A percentile compares a stretch with the other conserved stretches of the same genome.
Conservation (phyloP, 805 yeast species). For the Saturnispora quitensis region DNA sequence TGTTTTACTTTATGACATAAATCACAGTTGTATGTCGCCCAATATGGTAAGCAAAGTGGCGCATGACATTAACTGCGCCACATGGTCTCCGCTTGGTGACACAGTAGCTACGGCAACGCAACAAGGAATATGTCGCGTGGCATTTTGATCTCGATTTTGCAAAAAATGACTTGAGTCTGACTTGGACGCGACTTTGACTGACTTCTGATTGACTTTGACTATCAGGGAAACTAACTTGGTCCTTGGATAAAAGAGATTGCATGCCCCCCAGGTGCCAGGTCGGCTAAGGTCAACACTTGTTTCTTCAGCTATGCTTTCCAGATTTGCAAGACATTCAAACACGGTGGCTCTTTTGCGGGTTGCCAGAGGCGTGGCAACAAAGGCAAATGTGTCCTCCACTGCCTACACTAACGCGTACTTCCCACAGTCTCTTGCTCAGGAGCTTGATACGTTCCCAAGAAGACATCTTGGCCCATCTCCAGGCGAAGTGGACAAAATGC, state of each 20-base stretch:
- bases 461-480: constrained; percentile 86
- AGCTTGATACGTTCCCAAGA: constrained; percentile 74
- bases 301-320: constrained; percentile 4
- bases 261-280: neutral
- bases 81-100: constrained; percentile 5
- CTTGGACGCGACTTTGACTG: neutral
- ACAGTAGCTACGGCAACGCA: constrained; percentile 3
- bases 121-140: constrained; percentile 5
- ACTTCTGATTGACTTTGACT: neutral
- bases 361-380: constrained; percentile 13
- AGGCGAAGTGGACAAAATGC: constrained; percentile 54
- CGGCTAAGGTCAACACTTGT: neutral
- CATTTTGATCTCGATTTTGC: neutral
- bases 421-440: constrained; percentile 26
- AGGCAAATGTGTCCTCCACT: constrained; percentile 48
- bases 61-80: constrained; percentile 1
- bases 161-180: neutral
- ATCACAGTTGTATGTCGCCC: neutral
- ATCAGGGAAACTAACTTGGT: neutral
- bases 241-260: neutral
- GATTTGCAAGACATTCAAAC: constrained; percentile 1
- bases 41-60: neutral
- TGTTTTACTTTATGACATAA: constrained; percentile 58
- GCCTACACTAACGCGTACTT: constrained; percentile 40
- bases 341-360: neutral